Evolutionary conservation across 352 stramenopile genomes (phyloP).

Genomic region (Globisporangium spinosum): DNA sequence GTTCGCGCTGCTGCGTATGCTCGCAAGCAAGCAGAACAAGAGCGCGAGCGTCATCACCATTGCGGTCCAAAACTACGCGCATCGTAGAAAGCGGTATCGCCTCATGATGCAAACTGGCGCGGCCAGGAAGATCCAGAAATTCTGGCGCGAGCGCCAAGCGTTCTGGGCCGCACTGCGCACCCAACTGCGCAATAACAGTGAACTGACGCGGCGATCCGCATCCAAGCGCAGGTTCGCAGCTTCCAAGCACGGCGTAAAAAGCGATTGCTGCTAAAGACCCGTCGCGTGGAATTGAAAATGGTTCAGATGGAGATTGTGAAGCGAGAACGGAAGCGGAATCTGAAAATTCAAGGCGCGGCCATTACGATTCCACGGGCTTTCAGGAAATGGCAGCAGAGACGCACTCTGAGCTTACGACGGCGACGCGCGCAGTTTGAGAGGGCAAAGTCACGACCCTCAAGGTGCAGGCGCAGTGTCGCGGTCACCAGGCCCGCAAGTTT

Average conservation of each 20-base stretch:
- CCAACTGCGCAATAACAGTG: constrained; percentile 30
- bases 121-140: constrained; percentile 37
- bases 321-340: constrained; percentile 6
- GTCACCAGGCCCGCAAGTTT: constrained; percentile 31
- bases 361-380: constrained; percentile 45
- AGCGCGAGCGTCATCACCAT: constrained; percentile 44
- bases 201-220: constrained; percentile 32
- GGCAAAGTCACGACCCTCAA: constrained; percentile 47
- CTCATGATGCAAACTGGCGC: constrained; percentile 20
- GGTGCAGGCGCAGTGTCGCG: constrained; percentile 52
- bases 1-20: constrained; percentile 30
- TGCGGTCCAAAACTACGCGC: constrained; percentile 28
- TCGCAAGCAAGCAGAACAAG: constrained; percentile 44
- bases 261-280: constrained; percentile 39
- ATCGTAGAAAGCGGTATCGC: constrained; percentile 7
- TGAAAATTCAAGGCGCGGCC: constrained; percentile 31
- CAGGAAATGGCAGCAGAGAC: constrained; percentile 34
- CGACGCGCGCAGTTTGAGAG: constrained; percentile 58
- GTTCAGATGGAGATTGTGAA: constrained; percentile 8
- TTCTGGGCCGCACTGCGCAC: constrained; percentile 45
- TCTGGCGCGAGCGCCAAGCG: constrained; percentile 46
- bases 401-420: constrained; percentile 30
- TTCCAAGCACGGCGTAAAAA: constrained; percentile 29
- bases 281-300: constrained; percentile 23
- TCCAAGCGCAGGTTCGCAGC: constrained; percentile 40